Conservation (phyloP, 2,329 filamentous ascomycete genomes). For the Triangularia verruculosa region DNA sequence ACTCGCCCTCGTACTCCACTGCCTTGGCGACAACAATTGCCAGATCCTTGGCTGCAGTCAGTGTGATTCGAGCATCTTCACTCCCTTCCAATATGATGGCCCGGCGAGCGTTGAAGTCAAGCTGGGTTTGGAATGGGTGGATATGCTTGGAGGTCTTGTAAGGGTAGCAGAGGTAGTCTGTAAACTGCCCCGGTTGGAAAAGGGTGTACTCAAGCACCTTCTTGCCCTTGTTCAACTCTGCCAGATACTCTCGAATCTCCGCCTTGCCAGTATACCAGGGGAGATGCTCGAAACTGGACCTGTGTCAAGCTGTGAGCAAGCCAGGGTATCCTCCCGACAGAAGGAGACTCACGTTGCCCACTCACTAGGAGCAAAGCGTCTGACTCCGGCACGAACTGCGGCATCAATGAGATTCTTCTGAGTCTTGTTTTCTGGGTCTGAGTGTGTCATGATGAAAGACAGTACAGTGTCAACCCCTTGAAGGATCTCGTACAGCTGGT, state of each 20-base stretch:
- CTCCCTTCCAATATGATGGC: slow-evolving; percentile 33
- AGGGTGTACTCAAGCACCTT: slow-evolving; percentile 45
- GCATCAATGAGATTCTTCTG: slow-evolving; percentile 31
- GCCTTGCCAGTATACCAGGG: not conserved
- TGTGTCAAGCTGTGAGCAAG: not conserved
- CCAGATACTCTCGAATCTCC: not conserved
- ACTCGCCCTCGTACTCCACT: slow-evolving; percentile 39
- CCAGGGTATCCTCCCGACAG: not conserved
- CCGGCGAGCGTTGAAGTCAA: slow-evolving; percentile 31
- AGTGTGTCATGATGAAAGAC: slow-evolving; percentile 26
- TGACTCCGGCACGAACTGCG: slow-evolving; percentile 24
- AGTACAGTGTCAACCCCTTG: slow-evolving; percentile 27
- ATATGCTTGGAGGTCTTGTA: slow-evolving; percentile 38
- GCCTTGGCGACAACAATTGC: slow-evolving; percentile 36
- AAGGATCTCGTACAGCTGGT: slow-evolving; percentile 20
- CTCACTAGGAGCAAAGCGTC: slow-evolving; percentile 30
- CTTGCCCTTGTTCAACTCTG: not conserved
- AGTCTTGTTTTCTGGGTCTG: slow-evolving; percentile 18
- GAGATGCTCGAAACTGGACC: not conserved
- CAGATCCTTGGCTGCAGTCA: slow-evolving; percentile 37
- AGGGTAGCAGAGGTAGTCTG: slow-evolving; percentile 47
- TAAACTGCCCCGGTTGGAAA: slow-evolving; percentile 48
- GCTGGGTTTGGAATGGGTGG: slow-evolving; percentile 33
- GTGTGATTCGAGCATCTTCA: slow-evolving; percentile 28
- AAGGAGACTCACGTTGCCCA: slow-evolving; percentile 21